Evolutionary conservation across 768 basidiomycete species (phyloP).

Genomic region (Psilocybe cubensis): DNA sequence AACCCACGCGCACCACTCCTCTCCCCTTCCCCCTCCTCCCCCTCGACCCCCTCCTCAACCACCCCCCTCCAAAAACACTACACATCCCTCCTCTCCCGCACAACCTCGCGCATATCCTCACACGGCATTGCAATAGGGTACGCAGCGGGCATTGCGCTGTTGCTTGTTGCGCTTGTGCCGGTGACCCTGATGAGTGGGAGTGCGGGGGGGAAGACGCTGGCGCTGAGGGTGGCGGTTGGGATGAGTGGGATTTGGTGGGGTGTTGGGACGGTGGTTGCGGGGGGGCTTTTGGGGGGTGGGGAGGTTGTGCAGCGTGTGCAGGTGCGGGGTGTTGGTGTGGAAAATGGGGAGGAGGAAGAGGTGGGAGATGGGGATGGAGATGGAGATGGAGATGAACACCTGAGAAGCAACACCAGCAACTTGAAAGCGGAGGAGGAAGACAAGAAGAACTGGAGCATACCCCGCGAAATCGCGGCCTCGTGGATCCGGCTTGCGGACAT

Average conservation of each 20-base stretch:
- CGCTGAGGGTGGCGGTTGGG: slow-evolving; percentile 83
- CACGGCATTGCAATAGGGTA: slow-evolving; percentile 89
- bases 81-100: slow-evolving; percentile 62
- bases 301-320: background rate
- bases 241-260: slow-evolving; percentile 91
- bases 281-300: slow-evolving; percentile 55
- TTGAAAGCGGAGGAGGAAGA: slow-evolving; percentile 6
- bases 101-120: slow-evolving; percentile 84
- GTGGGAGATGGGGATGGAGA: background rate
- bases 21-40: background rate
- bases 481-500: slow-evolving; percentile 81
- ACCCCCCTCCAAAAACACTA: slow-evolving; percentile 32
- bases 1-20: background rate
- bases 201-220: slow-evolving; percentile 79
- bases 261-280: slow-evolving; percentile 77
- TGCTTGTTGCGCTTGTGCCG: slow-evolving; percentile 78
- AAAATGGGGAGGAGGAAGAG: background rate
- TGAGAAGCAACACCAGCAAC: no score
- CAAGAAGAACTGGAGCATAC: slow-evolving; percentile 44
- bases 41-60: background rate
- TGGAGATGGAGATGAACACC: no score
- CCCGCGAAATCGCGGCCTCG: slow-evolving; percentile 60
- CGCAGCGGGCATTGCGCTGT: slow-evolving; percentile 75
- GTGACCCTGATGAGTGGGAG: slow-evolving; percentile 75
- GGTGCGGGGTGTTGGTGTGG: no score